Base-by-base conservation (phyloP, 441 rosid species). In the Omphalea diandra region DNA sequence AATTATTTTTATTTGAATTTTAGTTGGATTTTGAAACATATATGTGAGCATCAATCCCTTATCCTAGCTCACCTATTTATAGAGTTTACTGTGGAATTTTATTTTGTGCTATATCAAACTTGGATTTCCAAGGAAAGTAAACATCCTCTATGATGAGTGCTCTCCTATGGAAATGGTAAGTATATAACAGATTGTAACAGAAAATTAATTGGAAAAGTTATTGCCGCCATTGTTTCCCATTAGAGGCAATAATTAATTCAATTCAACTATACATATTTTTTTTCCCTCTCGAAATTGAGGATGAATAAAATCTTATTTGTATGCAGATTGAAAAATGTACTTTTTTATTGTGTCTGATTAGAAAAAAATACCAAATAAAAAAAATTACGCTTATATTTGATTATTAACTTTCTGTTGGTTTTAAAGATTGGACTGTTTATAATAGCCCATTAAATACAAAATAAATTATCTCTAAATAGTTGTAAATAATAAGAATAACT, bases 91-190 rank as follows among this genome's bases (percentile, higher is more conserved):
- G 29, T 18, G n/a, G 17, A 29, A 26, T 63, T 46, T 29, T n/a
- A 9, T 20, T 0, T 0, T 11, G 59, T n/a, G n/a, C n/a, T n/a
- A n/a, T 44, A 44, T 2, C 8, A 17, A 29, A 1, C 32, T 49
- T 73, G 22, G 70, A 7, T 47, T 74, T 68, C 72, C 69, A 50
- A 68, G 78, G 63, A 49, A 75, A 11, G 61, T 74, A 75, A 72
- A 71, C 76, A 78, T 75, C 64, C 76, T 44, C 12, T 54, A 59
- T 52, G 55, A 75, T 35, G 60, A 56, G 29, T 50, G 33, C 41
- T 61, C 41, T 70, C 17, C 11, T 47, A 2, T 3, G 6, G 38
- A 1, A 50, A 22, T 55, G 8, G 46, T 41, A 41, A 41, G 14
- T 41, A 17, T 22, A 22, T 10, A 53, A 53, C 11, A 22, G 10